Evolutionary conservation across 805 yeast species (phyloP), one percentile per base, ranked within the genome.

Genomic region (Sugiyamaella mastotermitis): DNA sequence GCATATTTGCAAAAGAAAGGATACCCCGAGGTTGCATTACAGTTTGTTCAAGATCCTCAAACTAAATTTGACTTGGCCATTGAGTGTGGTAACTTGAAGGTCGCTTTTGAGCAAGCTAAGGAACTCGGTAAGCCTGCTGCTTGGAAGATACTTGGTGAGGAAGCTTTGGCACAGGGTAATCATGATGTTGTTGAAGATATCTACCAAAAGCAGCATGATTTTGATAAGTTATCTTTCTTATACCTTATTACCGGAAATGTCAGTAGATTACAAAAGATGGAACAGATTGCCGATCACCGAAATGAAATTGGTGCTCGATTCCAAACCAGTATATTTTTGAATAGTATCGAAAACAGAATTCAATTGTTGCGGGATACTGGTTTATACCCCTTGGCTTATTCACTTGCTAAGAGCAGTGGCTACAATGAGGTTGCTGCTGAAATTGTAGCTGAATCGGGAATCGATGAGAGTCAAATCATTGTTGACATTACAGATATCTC

Each of bases 1-100:
- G 92, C 94, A 3, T 92, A 90, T 60, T 72, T 92, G 55, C 95
- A 92, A 61, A 82, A 88, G 67, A 77, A 85, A 57, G 99, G 98
- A 2, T 90, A 82, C 59, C 97, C 98, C 19, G 99, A 92, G 64
- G 80, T 92, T 61, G 98, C 99, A 2, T 71, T 92, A 46, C 97
- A 90, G 62, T 94, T 92, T 57, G 98, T 92, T 38, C 83, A 87
- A 63, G 98, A 92, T 59, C 82, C 97, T 4, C 95, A 88, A 60
- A 85, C 97, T 29, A 77, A 95, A 62, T 90, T 92, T 55, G 98
- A 92, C 52, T 72, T 92, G 52, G 97, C 98, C 17, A 70, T 92
- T 46, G 97, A 92, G 65, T 84, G 95, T 57, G 90, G 95, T 50
- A 84, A 90, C 59, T 70, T 92, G 49, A 72, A 71, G 10, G 83